These are phyloP conservation scores for Calocybe indica DNA, from an alignment of 768 basidiomycete species.

Conservation along the genomic window DNA sequence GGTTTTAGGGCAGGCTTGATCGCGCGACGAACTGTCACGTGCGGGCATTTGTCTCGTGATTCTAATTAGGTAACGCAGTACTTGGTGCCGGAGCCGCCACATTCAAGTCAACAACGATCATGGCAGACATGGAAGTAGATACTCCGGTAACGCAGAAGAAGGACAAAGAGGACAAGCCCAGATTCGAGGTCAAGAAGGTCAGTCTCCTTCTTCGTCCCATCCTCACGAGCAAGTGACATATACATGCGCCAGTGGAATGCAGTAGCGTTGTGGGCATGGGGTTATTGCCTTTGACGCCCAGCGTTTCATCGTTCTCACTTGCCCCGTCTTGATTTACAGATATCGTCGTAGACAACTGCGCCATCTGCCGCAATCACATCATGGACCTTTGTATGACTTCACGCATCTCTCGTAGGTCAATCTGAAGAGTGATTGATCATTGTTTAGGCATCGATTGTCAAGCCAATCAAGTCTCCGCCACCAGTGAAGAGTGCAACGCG, in stretches of 20 bases:
- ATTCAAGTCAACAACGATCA: no score
- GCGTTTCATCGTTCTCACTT: not conserved
- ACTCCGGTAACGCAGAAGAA: conserved; percentile 45
- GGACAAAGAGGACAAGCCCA: conserved; percentile 63
- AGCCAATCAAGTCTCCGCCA: conserved; percentile 96
- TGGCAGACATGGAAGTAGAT: conserved; percentile 68
- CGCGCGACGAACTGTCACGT: no score
- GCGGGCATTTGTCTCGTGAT: no score
- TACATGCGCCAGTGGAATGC: conserved; percentile 84
- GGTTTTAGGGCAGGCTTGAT: no score
- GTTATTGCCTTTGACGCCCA: conserved; percentile 30
- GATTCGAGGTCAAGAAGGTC: conserved; percentile 99
- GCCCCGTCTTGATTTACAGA: conserved; percentile 38
- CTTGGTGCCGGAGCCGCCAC: no score
- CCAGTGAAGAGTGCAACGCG: conserved; percentile 94
- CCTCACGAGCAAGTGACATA: not conserved
- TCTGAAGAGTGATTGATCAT: not conserved
- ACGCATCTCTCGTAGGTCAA: not conserved
- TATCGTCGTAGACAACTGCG: conserved; percentile 98
- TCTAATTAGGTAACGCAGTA: no score
- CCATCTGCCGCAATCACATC: conserved; percentile 99
- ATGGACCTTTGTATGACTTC: conserved; percentile 87
- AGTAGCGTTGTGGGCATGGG: conserved; percentile 98
- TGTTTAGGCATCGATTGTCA: conserved; percentile 96
- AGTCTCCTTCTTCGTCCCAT: conserved; percentile 6